These are phyloP conservation scores for Naganishia antarctica DNA, from an alignment of 768 basidiomycete genomes.

Conservation along the genomic window DNA sequence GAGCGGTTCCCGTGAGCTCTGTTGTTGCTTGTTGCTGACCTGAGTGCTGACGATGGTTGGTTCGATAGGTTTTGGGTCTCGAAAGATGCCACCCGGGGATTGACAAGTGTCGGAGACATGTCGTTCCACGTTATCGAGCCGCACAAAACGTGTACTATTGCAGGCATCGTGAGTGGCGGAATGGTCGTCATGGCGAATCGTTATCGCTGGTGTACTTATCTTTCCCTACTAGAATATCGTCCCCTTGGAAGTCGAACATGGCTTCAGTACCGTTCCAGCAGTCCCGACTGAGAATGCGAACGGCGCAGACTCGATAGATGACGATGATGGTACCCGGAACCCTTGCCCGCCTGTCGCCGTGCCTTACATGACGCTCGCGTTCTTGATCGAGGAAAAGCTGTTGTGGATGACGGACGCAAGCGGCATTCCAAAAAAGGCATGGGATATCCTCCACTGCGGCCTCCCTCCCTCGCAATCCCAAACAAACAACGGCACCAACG, in stretches of 20 bases:
- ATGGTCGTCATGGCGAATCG: background rate
- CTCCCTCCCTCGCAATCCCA: background rate
- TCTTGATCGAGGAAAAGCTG: no score
- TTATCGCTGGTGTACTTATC: no score
- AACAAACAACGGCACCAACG: background rate
- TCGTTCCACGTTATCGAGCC: constrained; percentile 3
- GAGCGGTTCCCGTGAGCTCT: background rate
- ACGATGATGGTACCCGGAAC: no score
- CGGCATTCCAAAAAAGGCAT: no score
- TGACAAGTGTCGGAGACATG: background rate
- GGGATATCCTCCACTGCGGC: background rate
- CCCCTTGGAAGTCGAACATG: background rate
- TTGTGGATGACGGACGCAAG: no score
- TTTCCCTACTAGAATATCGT: background rate
- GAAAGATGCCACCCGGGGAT: background rate
- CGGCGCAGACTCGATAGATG: no score
- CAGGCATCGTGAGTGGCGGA: background rate
- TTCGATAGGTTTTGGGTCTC: background rate
- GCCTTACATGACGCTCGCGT: no score
- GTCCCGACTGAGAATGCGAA: no score
- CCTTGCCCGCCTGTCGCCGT: no score
- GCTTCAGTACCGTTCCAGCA: background rate
- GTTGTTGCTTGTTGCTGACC: background rate
- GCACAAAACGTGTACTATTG: background rate
- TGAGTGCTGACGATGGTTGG: background rate